A percentile compares a stretch with the other conserved stretches of the same genome.
Evolutionary conservation across 2,329 filamentous ascomycete genomes (phyloP).

Genomic region (Cadophora malorum): DNA sequence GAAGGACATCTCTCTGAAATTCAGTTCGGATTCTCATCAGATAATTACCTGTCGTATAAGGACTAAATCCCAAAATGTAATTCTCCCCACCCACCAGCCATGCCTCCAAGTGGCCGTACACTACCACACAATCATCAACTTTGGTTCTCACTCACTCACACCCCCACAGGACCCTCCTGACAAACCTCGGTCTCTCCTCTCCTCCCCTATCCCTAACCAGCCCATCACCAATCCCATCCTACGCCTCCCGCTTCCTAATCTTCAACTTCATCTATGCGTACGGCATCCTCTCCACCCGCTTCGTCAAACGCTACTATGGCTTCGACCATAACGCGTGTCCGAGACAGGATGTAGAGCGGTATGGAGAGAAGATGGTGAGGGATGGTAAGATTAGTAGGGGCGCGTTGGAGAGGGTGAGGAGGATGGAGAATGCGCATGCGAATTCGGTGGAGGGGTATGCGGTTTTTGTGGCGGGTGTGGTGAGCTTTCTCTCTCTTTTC

Average conservation of each 20-base stretch:
- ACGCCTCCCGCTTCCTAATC: slow-evolving; percentile 42
- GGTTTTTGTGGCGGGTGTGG: slow-evolving; percentile 48
- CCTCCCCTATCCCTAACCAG: not conserved
- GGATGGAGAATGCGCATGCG: slow-evolving; percentile 53
- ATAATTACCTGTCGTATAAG: not conserved
- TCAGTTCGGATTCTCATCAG: not conserved
- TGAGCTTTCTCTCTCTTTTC: too few relatives aligned
- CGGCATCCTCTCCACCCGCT: slow-evolving; percentile 51
- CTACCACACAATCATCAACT: too few relatives aligned
- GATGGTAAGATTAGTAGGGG: slow-evolving; percentile 52
- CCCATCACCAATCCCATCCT: slow-evolving; percentile 18
- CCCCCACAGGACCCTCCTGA: slow-evolving; percentile 17
- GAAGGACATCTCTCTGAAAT: not conserved
- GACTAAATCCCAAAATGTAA: slow-evolving; percentile 10
- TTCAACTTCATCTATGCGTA: slow-evolving; percentile 54
- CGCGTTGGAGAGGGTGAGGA: slow-evolving; percentile 51
- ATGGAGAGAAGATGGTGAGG: slow-evolving; percentile 51
- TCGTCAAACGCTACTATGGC: slow-evolving; percentile 49
- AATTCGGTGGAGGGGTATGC: slow-evolving; percentile 54
- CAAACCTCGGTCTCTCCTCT: slow-evolving; percentile 20
- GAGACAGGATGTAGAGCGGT: slow-evolving; percentile 53
- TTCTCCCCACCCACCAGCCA: not conserved
- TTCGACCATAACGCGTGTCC: slow-evolving; percentile 56
- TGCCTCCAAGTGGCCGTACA: not conserved
- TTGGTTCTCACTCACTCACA: not conserved